Base-by-base conservation (phyloP, 108 stramenopile species). In the Heterococcus sp. region DNA sequence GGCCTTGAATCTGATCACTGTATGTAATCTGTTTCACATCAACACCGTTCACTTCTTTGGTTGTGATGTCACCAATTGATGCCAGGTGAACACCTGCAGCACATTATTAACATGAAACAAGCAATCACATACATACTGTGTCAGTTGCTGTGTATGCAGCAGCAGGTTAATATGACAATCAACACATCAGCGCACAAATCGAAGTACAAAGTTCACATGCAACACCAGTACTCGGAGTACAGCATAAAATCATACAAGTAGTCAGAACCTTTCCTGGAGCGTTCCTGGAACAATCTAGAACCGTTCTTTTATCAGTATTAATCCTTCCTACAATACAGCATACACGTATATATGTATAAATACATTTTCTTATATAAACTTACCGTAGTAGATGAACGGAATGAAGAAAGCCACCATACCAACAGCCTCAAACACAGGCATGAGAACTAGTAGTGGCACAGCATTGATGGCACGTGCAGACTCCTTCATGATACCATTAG, bases 371-470 rank as follows among this genome's bases (percentile, higher is more conserved):
- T 74, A 65, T n/a, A 68, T 5, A 4, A 14, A 31, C 79, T 81
- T 30, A 81, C 79, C 35, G 66, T 87, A 89, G 64, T 82, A 27
- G 4, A 84, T 21, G 87, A 87, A 87, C 36, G 87, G 85, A 58
- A 88, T 76, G n/a, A 88, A 58, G 82, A 89, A 89, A 1, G 69
- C n/a, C 11, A 76, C 75, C 11, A 89, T 37, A 26, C 81, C 87
- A 14, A 35, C 34, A 30, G 75, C 70, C 63, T 88, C 87, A 8
- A 86, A 2, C 31, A 89, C 64, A 32, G 96, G 96, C 78, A 94
- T 89, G 33, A 91, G 65, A 34, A 92, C 87, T 71, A 96, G 90
- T 2, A 87, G 30, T 21, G 92, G 90, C 93, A 96, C 93, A 37
- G 72, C 33, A 26, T 85, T 82, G 64, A 96, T 88, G 35, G 96